Evolutionary conservation across 805 yeast species (phyloP).

Genomic region (Pichia ethanolica): DNA sequence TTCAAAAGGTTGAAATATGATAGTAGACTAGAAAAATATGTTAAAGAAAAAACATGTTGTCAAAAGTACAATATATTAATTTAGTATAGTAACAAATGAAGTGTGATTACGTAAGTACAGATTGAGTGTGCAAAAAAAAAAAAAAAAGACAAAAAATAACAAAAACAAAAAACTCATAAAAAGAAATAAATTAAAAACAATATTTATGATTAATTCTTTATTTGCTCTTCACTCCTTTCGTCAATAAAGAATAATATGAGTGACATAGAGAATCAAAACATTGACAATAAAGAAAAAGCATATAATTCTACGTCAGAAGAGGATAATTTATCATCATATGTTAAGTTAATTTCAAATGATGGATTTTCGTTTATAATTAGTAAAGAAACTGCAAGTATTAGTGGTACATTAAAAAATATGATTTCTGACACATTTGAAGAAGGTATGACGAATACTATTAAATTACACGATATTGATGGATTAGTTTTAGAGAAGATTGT

Average conservation of each 20-base stretch:
- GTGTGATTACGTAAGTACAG: no score
- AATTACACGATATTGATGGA: constrained; percentile 58
- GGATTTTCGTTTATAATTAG: constrained; percentile 53
- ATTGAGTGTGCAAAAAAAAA: no score
- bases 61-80: no score
- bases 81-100: no score
- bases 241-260: not conserved
- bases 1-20: no score
- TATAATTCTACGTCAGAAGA: not conserved
- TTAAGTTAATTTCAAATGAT: constrained; percentile 70
- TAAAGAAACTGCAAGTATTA: constrained; percentile 69
- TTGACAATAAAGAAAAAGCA: not conserved
- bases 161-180: no score
- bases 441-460: constrained; percentile 47
- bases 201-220: no score
- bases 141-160: no score
- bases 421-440: constrained; percentile 50
- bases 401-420: constrained; percentile 58
- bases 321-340: constrained; percentile 27
- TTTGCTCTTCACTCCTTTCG: no score
- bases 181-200: no score
- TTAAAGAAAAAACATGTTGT: not conserved
- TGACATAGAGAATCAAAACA: no score
- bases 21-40: no score
- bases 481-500: constrained; percentile 69